Evolutionary conservation across 352 stramenopile species (phyloP).

Genomic region (Globisporangium barbulae): DNA sequence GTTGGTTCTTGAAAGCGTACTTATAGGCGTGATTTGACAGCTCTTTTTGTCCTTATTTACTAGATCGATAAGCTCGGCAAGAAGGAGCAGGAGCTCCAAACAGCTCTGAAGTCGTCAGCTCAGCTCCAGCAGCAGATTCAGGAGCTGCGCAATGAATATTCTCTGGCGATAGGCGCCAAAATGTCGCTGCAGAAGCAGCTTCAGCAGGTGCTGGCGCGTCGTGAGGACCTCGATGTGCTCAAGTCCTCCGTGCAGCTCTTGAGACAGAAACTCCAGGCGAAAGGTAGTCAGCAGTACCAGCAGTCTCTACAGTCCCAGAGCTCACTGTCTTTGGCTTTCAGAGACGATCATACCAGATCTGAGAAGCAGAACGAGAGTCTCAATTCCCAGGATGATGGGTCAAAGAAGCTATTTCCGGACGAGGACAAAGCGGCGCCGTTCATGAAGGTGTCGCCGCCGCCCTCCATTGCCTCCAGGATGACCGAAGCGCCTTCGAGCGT

Average conservation of each 20-base stretch:
- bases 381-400: neutral
- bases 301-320: neutral
- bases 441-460: conserved; percentile 31
- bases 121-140: conserved; percentile 38
- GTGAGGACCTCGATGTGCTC: conserved; percentile 59
- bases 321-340: conserved; percentile 1
- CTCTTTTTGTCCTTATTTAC: neutral
- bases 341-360: neutral
- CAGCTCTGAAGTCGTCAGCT: conserved; percentile 16
- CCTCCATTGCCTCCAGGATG: conserved; percentile 43
- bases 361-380: neutral
- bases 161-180: conserved; percentile 34
- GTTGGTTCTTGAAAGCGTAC: neutral
- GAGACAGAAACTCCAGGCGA: conserved; percentile 26
- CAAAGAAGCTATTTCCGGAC: neutral
- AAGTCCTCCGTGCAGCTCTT: conserved; percentile 55
- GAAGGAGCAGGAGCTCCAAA: conserved; percentile 43
- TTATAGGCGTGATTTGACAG: neutral
- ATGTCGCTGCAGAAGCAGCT: conserved; percentile 58
- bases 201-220: conserved; percentile 56
- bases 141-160: conserved; percentile 43
- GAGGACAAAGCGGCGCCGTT: conserved; percentile 16
- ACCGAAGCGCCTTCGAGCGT: conserved; percentile 31
- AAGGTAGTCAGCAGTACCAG: neutral
- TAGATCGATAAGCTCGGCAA: conserved; percentile 64